Evolutionary conservation across 2,329 filamentous ascomycete genomes (phyloP), one percentile per base, ranked within the genome.

Genomic region (Ramularia endophylla): DNA sequence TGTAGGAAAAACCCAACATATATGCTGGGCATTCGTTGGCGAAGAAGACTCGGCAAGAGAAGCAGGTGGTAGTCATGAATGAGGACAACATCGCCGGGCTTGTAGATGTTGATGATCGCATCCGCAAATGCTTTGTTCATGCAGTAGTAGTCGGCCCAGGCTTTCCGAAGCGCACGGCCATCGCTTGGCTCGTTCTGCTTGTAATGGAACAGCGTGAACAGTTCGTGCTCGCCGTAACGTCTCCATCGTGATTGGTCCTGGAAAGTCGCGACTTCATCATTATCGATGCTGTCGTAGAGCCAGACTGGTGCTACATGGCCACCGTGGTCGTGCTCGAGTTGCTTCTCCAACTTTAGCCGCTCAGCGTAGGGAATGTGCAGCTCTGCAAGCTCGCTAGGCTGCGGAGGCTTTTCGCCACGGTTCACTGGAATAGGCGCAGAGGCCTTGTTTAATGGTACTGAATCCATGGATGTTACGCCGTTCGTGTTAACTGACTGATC

Each of bases 1-100:
- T 97, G 90, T 34, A 97, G 73, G 70, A 87, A 97, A 71, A 95
- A 95, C 40, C 87, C 84, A 59, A 95, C 89, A 69, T 94, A 94
- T 66, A 94, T 86, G 63, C 88, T 86, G 3, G 88, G 86, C 13
- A 89, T 73, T 30, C 84, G 80, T 63, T 95, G 88, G 35, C 90
- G 83, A 44, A 97, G 71, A 70, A 97, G 80, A 65, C 81, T 88
- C 2, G 92, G 90, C 3, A 97, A 77, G 17, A 97, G 74, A 64
- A 97, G 80, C 35, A 97, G 77, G 60, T 95, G 89, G 65, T 94
- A 95, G 66, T 97, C 90, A 63, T 97, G 90, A 40, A 97, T 80
- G 62, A 94, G 80, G 46, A 97, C 80, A 41, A 97, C 80, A 62
- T 97, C 90, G 33, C 92, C 92, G 1, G 89, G 87, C 64, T 87